A percentile compares a stretch with the other conserved stretches of the same genome.
These are phyloP conservation scores for Diaporthe capsici DNA, from an alignment of 2,329 filamentous ascomycete genomes.

Conservation along the genomic window DNA sequence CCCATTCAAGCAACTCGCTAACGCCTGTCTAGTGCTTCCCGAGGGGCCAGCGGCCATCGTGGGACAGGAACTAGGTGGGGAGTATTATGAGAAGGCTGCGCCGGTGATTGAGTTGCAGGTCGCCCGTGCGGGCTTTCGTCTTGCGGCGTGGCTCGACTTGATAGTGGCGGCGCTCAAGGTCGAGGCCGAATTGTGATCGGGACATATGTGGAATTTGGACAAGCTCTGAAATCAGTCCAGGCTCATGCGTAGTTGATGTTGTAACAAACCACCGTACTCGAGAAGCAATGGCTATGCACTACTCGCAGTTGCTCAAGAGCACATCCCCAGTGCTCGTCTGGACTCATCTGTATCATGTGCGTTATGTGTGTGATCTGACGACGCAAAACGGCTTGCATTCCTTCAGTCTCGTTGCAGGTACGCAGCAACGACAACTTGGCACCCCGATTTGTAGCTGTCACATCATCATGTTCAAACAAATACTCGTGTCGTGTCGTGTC, in stretches of 20 bases:
- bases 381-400: conserved; percentile 4
- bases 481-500: not conserved
- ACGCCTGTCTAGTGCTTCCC: conserved; percentile 66
- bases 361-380: conserved; percentile 2
- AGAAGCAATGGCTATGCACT: not conserved
- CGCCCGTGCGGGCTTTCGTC: conserved; percentile 77
- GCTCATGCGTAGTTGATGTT: not conserved
- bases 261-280: not conserved
- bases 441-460: conserved; percentile 12
- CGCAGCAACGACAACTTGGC: not conserved
- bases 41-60: conserved; percentile 70
- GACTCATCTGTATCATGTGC: not conserved
- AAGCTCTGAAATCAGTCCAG: not conserved
- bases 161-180: conserved; percentile 61
- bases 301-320: not conserved
- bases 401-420: not conserved
- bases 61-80: conserved; percentile 71
- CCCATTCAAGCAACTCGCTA: conserved; percentile 42
- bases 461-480: conserved; percentile 2
- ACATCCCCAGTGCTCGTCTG: not conserved
- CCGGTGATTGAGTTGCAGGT: conserved; percentile 76
- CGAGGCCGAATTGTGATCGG: conserved; percentile 51
- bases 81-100: conserved; percentile 75
- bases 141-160: conserved; percentile 77
- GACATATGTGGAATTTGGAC: not conserved